Percentiles rank a stretch among this genome's conserved stretches.
Evolutionary conservation across 2,329 filamentous ascomycete genomes (phyloP).

Genomic region (Stagonosporopsis vannaccii): DNA sequence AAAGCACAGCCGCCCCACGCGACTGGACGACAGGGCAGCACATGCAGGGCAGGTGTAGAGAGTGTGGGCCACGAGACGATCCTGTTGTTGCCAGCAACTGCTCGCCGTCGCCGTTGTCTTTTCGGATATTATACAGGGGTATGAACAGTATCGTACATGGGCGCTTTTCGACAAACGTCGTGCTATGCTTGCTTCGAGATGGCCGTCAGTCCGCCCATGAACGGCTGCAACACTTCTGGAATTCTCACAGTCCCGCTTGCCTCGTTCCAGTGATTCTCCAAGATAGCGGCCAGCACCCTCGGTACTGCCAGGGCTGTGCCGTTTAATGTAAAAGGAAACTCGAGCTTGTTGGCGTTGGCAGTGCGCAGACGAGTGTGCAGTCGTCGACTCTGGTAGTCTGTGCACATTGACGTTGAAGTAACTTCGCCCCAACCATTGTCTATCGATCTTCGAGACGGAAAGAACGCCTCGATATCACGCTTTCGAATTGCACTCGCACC

Average conservation of each 20-base stretch:
- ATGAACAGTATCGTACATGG: conserved; percentile 4
- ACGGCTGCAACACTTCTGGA: conserved; percentile 79
- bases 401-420: conserved; percentile 88
- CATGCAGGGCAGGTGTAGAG: conserved; percentile 22
- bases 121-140: conserved; percentile 6
- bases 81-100: background rate
- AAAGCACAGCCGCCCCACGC: conserved; percentile 25
- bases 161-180: background rate
- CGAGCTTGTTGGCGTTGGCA: conserved; percentile 58
- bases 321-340: conserved; percentile 89
- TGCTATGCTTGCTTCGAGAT: conserved; percentile 37
- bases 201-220: conserved; percentile 70
- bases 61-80: background rate
- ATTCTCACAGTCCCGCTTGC: conserved; percentile 70
- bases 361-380: conserved; percentile 76
- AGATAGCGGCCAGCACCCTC: conserved; percentile 82
- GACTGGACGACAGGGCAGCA: conserved; percentile 26
- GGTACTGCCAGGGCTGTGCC: conserved; percentile 93
- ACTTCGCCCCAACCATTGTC: conserved; percentile 90
- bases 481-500: conserved; percentile 89
- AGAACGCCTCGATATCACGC: conserved; percentile 91
- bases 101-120: background rate
- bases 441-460: conserved; percentile 75
- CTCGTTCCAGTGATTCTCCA: conserved; percentile 92
- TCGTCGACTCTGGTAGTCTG: conserved; percentile 89